Evolutionary conservation across 257 asterid genomes (phyloP), one percentile per base, ranked within the genome.

Genomic region (Cordia subcordata): DNA sequence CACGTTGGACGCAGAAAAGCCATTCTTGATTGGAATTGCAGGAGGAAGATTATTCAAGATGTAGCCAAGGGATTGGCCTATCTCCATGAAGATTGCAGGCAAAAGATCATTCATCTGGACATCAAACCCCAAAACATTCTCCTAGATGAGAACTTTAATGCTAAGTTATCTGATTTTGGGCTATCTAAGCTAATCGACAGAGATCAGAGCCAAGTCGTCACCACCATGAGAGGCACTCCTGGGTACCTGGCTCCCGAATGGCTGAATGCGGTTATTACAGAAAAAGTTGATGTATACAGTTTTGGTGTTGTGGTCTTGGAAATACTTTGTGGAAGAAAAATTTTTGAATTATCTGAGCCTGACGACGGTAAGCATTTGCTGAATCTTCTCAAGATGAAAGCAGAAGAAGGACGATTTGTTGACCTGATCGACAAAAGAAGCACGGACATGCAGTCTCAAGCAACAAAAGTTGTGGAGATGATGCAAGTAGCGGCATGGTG

Each of bases 401-500:
- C 35, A 27, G 35, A 27, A 27, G 35, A 27, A 27, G 35, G 35
- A 27, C 39, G 67, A 57, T 13, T 46, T 23, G 15, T 44, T 72
- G 69, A 9, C 13, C 17, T 66, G 67, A 51, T 69, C 6, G 72
- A 74, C 35, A 37, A 44, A 37, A 11, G 52, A 11, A 53, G 21
- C 0, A 58, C 62, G 10, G 72, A 66, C 49, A 65, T 72, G 72
- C 45, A 44, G 38, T 14, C 35, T 17, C 16, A 70, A 18, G 53
- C 27, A 21, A 27, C 37, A 33, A 62, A 54, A 56, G 54, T 66
- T 19, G 60, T 13, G 5, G 38, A 61, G 20, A 49, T 55, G 60
- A 54, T 73, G 64, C 23, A 14, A 14, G 5, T 59, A 0, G 68
- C 65, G 5, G 67, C 63, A 11, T 73, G 74, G 74, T 73, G 74